phyloP scores from a whole-genome alignment of 2,329 filamentous ascomycete species.

The Venturia asperata region DNA sequence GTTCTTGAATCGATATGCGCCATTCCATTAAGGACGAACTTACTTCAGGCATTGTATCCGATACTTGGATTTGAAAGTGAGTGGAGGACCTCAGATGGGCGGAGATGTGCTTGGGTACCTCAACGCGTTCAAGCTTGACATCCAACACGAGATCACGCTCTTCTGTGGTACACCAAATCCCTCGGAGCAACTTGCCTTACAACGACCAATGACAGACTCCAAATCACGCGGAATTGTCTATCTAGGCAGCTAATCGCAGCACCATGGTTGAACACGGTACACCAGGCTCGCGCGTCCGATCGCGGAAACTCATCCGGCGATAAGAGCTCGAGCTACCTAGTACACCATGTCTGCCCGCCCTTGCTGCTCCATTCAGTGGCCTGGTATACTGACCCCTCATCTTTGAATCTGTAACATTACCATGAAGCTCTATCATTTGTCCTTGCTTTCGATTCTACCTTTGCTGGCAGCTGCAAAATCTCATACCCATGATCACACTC shows the following conservation, averaged over 20 bases:
- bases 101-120: not conserved
- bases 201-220: not conserved
- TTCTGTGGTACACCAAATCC: not conserved
- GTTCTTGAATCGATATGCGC: not conserved
- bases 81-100: not conserved
- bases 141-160: conserved; percentile 4
- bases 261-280: not conserved
- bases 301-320: not conserved
- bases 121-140: conserved; percentile 1
- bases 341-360: conserved; percentile 22
- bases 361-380: not conserved
- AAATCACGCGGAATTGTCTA: not conserved
- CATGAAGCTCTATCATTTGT: not conserved
- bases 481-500: not conserved
- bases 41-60: not conserved
- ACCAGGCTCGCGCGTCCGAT: not conserved
- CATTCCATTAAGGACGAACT: not conserved
- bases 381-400: not conserved
- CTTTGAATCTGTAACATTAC: not conserved
- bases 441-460: not conserved
- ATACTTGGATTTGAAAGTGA: not conserved
- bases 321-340: not conserved
- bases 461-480: not conserved
- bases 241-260: not conserved
- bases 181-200: not conserved